These are phyloP conservation scores for Hymenochaete sp. DNA, from an alignment of 1,284 basidiomycete species.

Conservation along the genomic window DNA sequence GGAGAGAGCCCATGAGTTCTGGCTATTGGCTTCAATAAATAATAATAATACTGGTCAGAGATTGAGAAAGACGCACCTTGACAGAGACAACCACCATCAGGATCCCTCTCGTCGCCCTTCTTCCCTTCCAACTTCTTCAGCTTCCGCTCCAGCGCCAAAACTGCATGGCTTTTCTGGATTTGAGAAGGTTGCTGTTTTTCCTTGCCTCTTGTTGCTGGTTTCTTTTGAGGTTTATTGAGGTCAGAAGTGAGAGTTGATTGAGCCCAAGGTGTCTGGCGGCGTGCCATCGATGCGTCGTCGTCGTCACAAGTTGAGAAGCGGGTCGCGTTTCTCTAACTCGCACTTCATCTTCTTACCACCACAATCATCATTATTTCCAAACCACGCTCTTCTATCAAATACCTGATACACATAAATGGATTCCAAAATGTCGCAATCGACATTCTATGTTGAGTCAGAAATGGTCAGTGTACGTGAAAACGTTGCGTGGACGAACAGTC, in stretches of 20 bases:
- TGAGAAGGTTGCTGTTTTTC: conserved; percentile 25
- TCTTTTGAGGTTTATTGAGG: conserved; percentile 28
- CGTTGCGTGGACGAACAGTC: no score
- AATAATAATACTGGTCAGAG: neutral
- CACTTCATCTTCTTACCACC: no score
- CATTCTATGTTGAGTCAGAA: no score
- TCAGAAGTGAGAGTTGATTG: conserved; percentile 39
- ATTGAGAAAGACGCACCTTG: conserved; percentile 35
- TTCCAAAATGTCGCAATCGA: no score
- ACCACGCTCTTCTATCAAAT: no score
- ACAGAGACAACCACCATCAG: conserved; percentile 60
- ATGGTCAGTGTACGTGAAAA: no score
- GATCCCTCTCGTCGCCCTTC: conserved; percentile 35
- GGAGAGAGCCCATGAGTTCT: conserved; percentile 46
- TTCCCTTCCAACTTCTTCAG: conserved; percentile 28
- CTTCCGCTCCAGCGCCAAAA: conserved; percentile 36
- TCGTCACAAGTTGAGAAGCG: no score
- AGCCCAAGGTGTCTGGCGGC: conserved; percentile 35
- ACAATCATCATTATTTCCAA: no score
- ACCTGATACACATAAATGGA: no score
- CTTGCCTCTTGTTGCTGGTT: conserved; percentile 21
- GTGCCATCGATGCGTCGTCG: no score
- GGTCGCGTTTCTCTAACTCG: no score
- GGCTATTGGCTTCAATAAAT: conserved; percentile 32
- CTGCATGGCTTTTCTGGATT: conserved; percentile 39